These are phyloP conservation scores for Steccherinum ochraceum DNA, from an alignment of 768 basidiomycete genomes.

Conservation along the genomic window DNA sequence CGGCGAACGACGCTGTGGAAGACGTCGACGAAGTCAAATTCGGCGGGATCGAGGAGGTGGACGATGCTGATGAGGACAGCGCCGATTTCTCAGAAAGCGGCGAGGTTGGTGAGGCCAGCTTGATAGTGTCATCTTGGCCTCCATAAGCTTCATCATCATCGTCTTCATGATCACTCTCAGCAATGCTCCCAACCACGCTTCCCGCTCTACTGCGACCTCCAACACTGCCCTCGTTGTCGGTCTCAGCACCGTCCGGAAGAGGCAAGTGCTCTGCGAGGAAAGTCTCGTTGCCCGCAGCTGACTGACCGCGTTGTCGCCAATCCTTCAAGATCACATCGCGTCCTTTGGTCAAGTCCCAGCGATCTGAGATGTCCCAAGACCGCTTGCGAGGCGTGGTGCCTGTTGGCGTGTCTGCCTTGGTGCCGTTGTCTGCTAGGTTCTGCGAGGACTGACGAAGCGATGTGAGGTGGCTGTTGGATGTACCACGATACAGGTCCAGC, in stretches of 20 bases:
- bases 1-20: conserved; percentile 1
- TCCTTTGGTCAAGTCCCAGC: conserved; percentile 65
- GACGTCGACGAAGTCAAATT: conserved; percentile 1
- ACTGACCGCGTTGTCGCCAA: conserved; percentile 34
- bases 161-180: conserved; percentile 2
- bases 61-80: conserved; percentile 32
- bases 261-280: conserved; percentile 33
- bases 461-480: conserved; percentile 37
- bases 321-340: conserved; percentile 54
- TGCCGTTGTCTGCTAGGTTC: conserved; percentile 49
- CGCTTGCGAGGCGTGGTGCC: conserved; percentile 78
- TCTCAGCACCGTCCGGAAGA: conserved; percentile 25
- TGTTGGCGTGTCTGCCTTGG: conserved; percentile 57
- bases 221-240: conserved; percentile 14
- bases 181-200: not conserved
- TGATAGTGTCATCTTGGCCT: conserved; percentile 19
- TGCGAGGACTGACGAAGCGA: conserved; percentile 44
- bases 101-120: conserved; percentile 2
- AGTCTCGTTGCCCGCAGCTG: conserved; percentile 26
- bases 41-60: conserved; percentile 9
- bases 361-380: conserved; percentile 58
- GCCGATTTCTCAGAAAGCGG: conserved; percentile 23
- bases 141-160: conserved; percentile 16
- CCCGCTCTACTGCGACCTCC: conserved; percentile 9
- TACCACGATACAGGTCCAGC: conserved; percentile 37